phyloP scores from a whole-genome alignment of 306 rosid species.

The Acmispon strigosus region DNA sequence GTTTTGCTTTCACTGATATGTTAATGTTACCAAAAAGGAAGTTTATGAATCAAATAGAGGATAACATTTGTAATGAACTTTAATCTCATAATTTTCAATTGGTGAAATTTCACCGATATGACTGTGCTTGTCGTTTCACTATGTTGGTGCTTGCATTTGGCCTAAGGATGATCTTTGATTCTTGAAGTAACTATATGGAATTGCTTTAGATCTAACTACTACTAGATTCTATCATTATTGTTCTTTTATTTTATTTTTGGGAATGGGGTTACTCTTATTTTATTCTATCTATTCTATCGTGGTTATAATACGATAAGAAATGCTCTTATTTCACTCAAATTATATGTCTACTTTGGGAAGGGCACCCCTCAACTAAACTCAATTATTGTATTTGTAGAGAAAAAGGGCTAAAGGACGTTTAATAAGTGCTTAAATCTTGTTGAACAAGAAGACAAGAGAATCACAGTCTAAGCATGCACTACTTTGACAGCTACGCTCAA shows the following conservation, averaged over 20 bases:
- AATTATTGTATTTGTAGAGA: not conserved
- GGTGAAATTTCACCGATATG: not conserved
- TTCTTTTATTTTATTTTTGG: not conserved
- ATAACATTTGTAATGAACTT: not conserved
- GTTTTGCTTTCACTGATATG: conserved; percentile 18
- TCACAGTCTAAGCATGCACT: not conserved
- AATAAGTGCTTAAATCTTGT: not conserved
- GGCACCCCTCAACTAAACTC: not conserved
- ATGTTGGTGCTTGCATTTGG: not conserved
- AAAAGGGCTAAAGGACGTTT: not conserved
- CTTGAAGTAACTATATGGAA: not conserved
- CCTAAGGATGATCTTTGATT: not conserved
- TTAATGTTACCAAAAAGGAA: conserved; percentile 17
- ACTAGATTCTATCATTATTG: no score
- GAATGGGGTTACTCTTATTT: no score
- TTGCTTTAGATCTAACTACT: not conserved
- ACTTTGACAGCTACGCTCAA: not conserved
- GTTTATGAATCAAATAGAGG: conserved; percentile 6
- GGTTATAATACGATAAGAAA: not conserved
- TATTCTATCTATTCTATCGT: not conserved
- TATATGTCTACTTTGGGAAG: not conserved
- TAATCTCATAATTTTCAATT: not conserved
- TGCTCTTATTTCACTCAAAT: not conserved
- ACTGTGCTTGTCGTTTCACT: not conserved
- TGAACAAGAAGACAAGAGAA: not conserved